Evolutionary conservation across 2,329 filamentous ascomycete species (phyloP), one percentile per base, ranked within the genome.

Genomic region (Cercospora zeae-maydis): DNA sequence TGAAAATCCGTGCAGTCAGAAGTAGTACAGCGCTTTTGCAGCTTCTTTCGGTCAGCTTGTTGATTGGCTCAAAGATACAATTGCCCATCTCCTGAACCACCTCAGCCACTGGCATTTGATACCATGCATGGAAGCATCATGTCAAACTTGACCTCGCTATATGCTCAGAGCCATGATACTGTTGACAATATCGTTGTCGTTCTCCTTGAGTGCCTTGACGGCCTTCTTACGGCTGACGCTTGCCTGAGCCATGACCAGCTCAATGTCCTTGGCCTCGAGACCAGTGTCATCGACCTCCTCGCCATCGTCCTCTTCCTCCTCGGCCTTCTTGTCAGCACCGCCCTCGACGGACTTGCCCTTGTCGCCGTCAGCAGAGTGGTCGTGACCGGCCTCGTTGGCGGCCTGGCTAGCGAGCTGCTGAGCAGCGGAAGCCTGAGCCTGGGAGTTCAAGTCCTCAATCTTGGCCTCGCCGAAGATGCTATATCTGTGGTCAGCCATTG

Each of bases 111-210:
- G 34, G 21, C 42, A 49, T 47, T 16, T 9, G n/a, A 58, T 27
- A 42, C n/a, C 42, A 58, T 39, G 24, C 39, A 33, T 37, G 19
- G 42, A 16, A 49, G 37, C 39, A 36, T 14, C 31, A 30, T 19
- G 34, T 34, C 16, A 27, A 9, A 11, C 5, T 31, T 11, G 16
- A 27, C 24, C 14, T 27, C 34, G 53, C 63, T 69, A 83, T 82
- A 83, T 82, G 75, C 81, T 83, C 68, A 99, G 83, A 72, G 93
- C 93, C 95, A 99, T 99, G 83, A 99, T 99, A 74, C 95, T 97
- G 86, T 99, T 99, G 84, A 99, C 95, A 83, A 99, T 99, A 78
- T 99, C 95, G 76, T 98, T 97, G 83, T 98, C 93, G 78, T 99
- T 99, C 84, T 98, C 95, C 84, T 92, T 93, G 77, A 99, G 86